Conservation (phyloP, 2,329 filamentous ascomycete genomes). For the Ophiobolus disseminans region DNA sequence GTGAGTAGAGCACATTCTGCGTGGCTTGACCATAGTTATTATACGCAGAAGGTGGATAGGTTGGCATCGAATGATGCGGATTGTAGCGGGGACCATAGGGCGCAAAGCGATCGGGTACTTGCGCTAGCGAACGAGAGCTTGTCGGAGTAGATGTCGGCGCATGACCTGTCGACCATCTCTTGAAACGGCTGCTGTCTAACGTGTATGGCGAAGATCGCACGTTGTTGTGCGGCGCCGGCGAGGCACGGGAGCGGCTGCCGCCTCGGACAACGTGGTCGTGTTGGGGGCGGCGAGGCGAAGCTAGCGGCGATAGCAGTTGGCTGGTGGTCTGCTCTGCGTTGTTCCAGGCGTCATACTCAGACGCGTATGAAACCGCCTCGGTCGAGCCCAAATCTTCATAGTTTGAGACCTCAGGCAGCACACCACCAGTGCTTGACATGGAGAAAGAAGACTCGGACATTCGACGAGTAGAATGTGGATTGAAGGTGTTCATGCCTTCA, state of each 20-base stretch:
- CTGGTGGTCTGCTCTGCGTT: conserved; percentile 72
- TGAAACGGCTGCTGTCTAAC: conserved; percentile 70
- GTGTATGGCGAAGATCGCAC: conserved; percentile 74
- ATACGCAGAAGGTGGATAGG: conserved; percentile 43
- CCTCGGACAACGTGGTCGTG: conserved; percentile 56
- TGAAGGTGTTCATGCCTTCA: conserved; percentile 38
- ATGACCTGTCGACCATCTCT: conserved; percentile 77
- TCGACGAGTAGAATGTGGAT: conserved; percentile 64
- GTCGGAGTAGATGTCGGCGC: conserved; percentile 66
- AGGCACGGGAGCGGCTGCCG: conserved; percentile 72
- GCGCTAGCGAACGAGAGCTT: conserved; percentile 61
- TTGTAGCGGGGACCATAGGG: conserved; percentile 66
- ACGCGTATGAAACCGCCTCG: conserved; percentile 68
- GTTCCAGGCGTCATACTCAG: conserved; percentile 68
- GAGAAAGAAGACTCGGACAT: conserved; percentile 78
- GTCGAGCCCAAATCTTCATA: conserved; percentile 76
- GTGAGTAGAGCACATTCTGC: conserved; percentile 48
- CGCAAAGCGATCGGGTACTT: conserved; percentile 67
- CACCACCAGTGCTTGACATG: conserved; percentile 65
- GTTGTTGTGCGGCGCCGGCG: conserved; percentile 72
- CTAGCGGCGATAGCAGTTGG: conserved; percentile 71
- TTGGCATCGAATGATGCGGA: conserved; percentile 50
- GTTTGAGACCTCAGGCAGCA: conserved; percentile 71
- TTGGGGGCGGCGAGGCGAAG: conserved; percentile 72
- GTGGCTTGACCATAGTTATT: conserved; percentile 39